Base-by-base conservation (phyloP, 805 yeast genomes). In the Wickerhamiella nectarea region DNA sequence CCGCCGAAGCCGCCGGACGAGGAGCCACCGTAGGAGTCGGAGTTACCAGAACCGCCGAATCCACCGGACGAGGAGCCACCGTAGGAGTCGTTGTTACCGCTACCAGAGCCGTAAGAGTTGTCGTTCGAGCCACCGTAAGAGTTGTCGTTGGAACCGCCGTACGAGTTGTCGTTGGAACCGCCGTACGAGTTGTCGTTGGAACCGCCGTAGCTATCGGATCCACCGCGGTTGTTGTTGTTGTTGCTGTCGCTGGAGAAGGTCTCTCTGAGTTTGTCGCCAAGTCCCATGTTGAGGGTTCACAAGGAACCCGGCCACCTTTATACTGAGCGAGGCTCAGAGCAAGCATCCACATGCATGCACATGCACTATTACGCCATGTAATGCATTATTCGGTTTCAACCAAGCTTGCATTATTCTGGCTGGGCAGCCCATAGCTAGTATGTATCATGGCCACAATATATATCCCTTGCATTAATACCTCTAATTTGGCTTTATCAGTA, bases 181-280 rank as follows among this genome's bases (percentile, higher is more conserved):
- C 39, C 39, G 33, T 36, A 36, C n/a, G 31, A 22, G 39, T 36
- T 33, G 25, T 17, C 6, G 19, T 22, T 22, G 29, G 10, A 10
- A 20, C 15, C 24, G 25, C 15, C 11, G 21, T n/a, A n/a, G n/a
- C n/a, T n/a, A n/a, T n/a, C n/a, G 37, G 8, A 7, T 8, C 17
- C 17, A 17, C 26, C 37, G 37, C 12, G 3, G 17, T 4, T 3
- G 37, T 21, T 8, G 33, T 34, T 34, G 43, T 34, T 20, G 43
- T 40, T 24, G 43, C 22, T 29, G 38, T 28, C 19, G 34, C 41
- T 20, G 29, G 34, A 17, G 25, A 40, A 36, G 29, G 35, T 40
- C 14, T 40, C 43, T 35, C 31, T 40, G 28, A 40, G 35, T 28
- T 40, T 40, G 14, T 40, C 43, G 24, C 38, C 38, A 35, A 40